These are phyloP conservation scores for Cornus suecica DNA, from an alignment of 148 eudicot genomes.

Conservation along the genomic window DNA sequence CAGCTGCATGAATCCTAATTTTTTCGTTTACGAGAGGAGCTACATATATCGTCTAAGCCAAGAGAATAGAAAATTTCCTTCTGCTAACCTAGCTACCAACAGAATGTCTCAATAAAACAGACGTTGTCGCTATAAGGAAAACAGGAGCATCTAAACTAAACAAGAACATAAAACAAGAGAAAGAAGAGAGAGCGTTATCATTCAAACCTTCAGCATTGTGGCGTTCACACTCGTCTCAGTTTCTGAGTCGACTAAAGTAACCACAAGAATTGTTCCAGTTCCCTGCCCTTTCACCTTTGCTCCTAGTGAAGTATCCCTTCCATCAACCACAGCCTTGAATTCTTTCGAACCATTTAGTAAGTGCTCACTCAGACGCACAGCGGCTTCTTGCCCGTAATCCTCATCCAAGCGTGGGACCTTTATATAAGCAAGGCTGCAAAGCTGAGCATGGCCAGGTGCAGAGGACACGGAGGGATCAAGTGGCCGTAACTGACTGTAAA, in stretches of 20 bases:
- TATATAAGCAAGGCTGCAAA: slow-evolving; percentile 78
- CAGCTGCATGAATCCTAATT: neutral
- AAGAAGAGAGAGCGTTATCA: slow-evolving; percentile 3
- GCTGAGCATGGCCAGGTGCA: slow-evolving; percentile 73
- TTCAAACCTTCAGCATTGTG: slow-evolving; percentile 69
- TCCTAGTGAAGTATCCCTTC: slow-evolving; percentile 58
- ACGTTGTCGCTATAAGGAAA: neutral
- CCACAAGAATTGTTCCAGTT: slow-evolving; percentile 65
- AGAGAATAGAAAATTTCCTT: too few species aligned
- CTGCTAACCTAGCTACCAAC: neutral
- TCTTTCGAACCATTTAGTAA: slow-evolving; percentile 52
- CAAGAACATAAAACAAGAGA: too few species aligned
- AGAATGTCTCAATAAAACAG: neutral
- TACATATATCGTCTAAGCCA: too few species aligned
- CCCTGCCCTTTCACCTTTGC: slow-evolving; percentile 95
- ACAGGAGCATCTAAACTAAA: too few species aligned
- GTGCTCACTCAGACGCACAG: slow-evolving; percentile 52
- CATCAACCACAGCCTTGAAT: slow-evolving; percentile 77
- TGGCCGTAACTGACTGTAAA: slow-evolving; percentile 70
- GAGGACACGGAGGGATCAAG: slow-evolving; percentile 63
- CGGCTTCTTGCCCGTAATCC: slow-evolving; percentile 92
- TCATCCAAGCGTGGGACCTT: slow-evolving; percentile 79
- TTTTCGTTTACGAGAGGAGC: too few species aligned
- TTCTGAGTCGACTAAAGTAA: slow-evolving; percentile 58
- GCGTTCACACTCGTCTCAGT: slow-evolving; percentile 60